Evolutionary conservation across 768 basidiomycete genomes (phyloP).

Genomic region (Serendipita sp.): DNA sequence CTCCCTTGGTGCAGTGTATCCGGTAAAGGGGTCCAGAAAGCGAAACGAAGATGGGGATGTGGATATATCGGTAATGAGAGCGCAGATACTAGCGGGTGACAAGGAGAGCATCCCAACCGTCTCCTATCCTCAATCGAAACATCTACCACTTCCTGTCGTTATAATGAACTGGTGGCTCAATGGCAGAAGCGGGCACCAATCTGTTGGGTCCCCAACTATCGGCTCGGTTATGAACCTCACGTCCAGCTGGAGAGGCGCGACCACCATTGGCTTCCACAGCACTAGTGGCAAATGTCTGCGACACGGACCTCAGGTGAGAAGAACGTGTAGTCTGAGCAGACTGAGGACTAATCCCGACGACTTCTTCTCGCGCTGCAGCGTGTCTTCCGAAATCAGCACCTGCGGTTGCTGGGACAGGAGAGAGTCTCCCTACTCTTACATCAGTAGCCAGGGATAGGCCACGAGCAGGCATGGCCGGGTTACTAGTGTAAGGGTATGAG

Average conservation of each 20-base stretch:
- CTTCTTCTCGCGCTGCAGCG: background rate
- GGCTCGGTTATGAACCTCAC: background rate
- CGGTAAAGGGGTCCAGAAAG: too few relatives aligned
- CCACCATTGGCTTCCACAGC: background rate
- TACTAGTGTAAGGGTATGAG: conserved; percentile 35
- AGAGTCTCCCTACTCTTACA: conserved; percentile 30
- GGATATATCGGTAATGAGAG: too few relatives aligned
- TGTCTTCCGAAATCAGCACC: conserved; percentile 75
- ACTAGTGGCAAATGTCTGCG: background rate
- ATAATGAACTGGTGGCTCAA: background rate
- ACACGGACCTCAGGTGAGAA: background rate
- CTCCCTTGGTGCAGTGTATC: too few relatives aligned
- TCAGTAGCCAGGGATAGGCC: background rate
- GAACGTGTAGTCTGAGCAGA: background rate
- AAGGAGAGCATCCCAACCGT: too few relatives aligned
- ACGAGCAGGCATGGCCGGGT: conserved; percentile 25
- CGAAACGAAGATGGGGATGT: too few relatives aligned
- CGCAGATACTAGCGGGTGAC: too few relatives aligned
- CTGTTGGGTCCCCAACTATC: conserved; percentile 3
- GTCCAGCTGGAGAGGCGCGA: background rate
- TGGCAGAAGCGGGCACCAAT: background rate
- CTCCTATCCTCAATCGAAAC: too few relatives aligned
- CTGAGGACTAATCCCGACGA: conserved; percentile 1
- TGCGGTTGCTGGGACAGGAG: conserved; percentile 68
- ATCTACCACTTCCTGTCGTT: conserved; percentile 1